Percentiles rank a stretch among this genome's conserved stretches.
Conservation (phyloP, 805 yeast species). For the Candida easanensis region DNA sequence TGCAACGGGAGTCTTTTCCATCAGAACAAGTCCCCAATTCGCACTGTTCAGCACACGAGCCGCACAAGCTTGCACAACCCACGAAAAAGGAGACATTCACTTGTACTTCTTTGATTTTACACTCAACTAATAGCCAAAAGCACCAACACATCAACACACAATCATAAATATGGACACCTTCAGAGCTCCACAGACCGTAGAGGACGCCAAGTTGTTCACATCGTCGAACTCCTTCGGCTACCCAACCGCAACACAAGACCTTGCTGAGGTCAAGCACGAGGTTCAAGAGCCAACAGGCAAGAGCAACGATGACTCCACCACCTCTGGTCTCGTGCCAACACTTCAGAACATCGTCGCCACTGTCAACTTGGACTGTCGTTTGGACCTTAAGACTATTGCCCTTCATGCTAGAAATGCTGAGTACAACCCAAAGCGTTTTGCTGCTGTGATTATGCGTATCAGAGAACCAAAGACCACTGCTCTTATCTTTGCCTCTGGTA, state of each 20-base stretch:
- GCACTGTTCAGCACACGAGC: too few relatives aligned
- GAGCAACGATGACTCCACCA: conserved; percentile 58
- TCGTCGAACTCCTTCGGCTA: conserved; percentile 27
- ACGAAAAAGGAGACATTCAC: conserved; percentile 6
- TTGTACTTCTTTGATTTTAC: conserved; percentile 12
- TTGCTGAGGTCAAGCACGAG: conserved; percentile 22
- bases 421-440: conserved; percentile 97
- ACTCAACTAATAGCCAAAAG: too few relatives aligned
- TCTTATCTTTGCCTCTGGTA: conserved; percentile 95
- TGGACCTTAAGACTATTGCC: conserved; percentile 95
- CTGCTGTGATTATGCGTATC: conserved; percentile 99
- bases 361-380: conserved; percentile 91
- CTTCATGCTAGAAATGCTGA: conserved; percentile 98
- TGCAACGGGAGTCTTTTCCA: too few relatives aligned
- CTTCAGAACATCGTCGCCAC: conserved; percentile 94
- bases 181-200: conserved; percentile 29
- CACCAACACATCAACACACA: neutral
- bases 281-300: conserved; percentile 9
- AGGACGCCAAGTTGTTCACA: conserved; percentile 30
- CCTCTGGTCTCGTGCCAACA: conserved; percentile 96
- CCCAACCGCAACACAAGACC: conserved; percentile 28
- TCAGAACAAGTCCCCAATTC: too few relatives aligned
- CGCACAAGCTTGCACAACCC: neutral
- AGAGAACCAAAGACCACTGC: conserved; percentile 99
- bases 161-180: conserved; percentile 23